Percentiles rank a stretch among this genome's conserved stretches.
Conservation (phyloP, 1,139 yeast genomes). For the Magnusiomyces ingens region DNA sequence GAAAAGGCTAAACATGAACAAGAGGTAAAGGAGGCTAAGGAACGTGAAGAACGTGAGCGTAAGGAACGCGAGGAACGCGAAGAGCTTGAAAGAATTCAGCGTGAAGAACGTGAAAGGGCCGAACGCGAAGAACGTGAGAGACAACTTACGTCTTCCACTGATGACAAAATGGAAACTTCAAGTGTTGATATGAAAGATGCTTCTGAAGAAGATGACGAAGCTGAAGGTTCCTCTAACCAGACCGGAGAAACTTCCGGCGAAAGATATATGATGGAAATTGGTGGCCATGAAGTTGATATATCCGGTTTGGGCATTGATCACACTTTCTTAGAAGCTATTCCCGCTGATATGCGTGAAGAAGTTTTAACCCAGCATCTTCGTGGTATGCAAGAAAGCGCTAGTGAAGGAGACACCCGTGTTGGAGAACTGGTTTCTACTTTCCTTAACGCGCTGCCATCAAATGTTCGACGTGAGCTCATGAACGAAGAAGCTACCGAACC, state of each 20-base stretch:
- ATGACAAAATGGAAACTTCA: conserved; percentile 14
- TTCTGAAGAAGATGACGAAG: conserved; percentile 9
- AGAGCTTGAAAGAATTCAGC: conserved; percentile 20
- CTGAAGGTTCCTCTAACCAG: conserved; percentile 9
- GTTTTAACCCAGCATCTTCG: conserved; percentile 82
- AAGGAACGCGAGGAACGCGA: conserved; percentile 36
- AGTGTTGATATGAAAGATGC: conserved; percentile 19
- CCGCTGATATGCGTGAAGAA: conserved; percentile 90
- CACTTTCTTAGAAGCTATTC: conserved; percentile 81
- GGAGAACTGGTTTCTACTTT: conserved; percentile 79
- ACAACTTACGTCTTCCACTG: conserved; percentile 17
- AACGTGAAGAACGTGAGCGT: conserved; percentile 25
- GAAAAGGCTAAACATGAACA: background rate
- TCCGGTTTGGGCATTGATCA: conserved; percentile 91
- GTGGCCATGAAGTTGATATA: conserved; percentile 76
- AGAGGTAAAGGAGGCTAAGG: conserved; percentile 19
- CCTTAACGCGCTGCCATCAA: conserved; percentile 72
- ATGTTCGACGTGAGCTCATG: conserved; percentile 63
- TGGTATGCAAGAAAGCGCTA: conserved; percentile 37
- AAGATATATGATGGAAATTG: conserved; percentile 50
- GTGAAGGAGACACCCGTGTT: conserved; percentile 39
- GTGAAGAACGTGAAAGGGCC: conserved; percentile 16
- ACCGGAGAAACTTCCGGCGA: background rate
- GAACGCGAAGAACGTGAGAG: conserved; percentile 17
- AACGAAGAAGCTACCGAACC: conserved; percentile 48